Base-by-base conservation (phyloP, 495 filamentous ascomycete species). In the Penicillium crystallinum region DNA sequence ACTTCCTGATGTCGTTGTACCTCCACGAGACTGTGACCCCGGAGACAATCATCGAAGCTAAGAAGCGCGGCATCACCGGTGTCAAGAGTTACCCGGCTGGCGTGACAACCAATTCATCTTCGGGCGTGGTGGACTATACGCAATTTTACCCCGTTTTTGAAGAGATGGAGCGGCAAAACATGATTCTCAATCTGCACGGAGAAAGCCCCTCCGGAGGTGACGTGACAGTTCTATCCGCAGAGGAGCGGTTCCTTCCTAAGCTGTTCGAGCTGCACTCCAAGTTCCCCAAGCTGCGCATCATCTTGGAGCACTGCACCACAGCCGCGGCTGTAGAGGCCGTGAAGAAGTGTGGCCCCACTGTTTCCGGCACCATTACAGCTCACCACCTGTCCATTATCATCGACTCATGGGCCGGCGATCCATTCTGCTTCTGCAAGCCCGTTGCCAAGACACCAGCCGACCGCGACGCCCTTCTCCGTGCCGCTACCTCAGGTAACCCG, bases 1-100 rank as follows among this genome's bases (percentile, higher is more conserved):
- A 79, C 49, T 96, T 83, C 63, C 80, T 96, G 49, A 95, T 97
- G 91, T 87, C 89, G 4, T 77, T 97, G 22, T 97, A 93, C 65
- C 81, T 95, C 31, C 85, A 89, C 61, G 77, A 85, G 39, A 79
- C 74, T 23, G 79, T 96, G 43, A 95, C 87, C 3, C 87, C 91
- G 6, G 86, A 87, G 30, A 82, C 82, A 11, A 89, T 97, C 50
- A 76, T 78, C 38, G 81, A 87, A 58, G 90, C 90, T 22, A 85
- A 83, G 61, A 65, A 73, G 65, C 66, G 69, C 23, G 73, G 72
- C 12, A 67, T 78, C 50, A 66, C 72, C 18, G 70, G 74, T 46
- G 73, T 77, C 48, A 77, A 91, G 65, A 75, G 77, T 47, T 88
- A 86, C 58, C 82, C 83, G 3, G 81, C 81, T 29, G 82, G 81